Evolutionary conservation across 2,329 filamentous ascomycete genomes (phyloP).

Genomic region (Amauroascus verrucosus): DNA sequence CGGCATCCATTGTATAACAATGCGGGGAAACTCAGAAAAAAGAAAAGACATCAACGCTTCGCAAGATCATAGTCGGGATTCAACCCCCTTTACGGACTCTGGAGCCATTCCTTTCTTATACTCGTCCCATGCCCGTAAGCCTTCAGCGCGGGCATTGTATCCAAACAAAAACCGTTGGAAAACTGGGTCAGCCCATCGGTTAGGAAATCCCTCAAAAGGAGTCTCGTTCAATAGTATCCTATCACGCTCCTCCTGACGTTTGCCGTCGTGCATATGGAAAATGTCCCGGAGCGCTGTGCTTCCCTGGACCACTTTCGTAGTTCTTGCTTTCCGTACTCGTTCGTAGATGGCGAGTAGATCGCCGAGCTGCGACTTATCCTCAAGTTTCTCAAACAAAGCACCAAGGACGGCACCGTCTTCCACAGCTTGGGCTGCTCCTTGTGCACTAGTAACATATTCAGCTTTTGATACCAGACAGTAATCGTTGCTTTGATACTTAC

Average conservation of each 20-base stretch:
- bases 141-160: slow-evolving; percentile 24
- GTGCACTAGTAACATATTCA: slow-evolving; percentile 17
- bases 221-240: slow-evolving; percentile 31
- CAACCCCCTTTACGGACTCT: background rate
- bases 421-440: slow-evolving; percentile 26
- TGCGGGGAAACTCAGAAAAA: background rate
- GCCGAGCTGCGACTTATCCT: slow-evolving; percentile 14
- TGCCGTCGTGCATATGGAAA: slow-evolving; percentile 52
- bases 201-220: slow-evolving; percentile 33
- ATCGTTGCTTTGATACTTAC: slow-evolving; percentile 32
- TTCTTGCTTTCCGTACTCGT: slow-evolving; percentile 47
- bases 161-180: slow-evolving; percentile 33
- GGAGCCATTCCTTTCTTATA: slow-evolving; percentile 12
- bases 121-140: slow-evolving; percentile 9
- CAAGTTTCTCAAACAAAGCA: slow-evolving; percentile 17
- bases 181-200: slow-evolving; percentile 36
- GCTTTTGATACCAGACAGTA: background rate
- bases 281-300: slow-evolving; percentile 53
- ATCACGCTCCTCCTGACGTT: slow-evolving; percentile 47
- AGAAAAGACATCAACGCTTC: background rate
- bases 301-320: slow-evolving; percentile 49
- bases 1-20: no score
- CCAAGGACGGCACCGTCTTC: slow-evolving; percentile 26
- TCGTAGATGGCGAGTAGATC: slow-evolving; percentile 41
- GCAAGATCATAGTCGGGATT: background rate